Evolutionary conservation across 2,329 filamentous ascomycete genomes (phyloP).

Genomic region (Diaporthe citri): DNA sequence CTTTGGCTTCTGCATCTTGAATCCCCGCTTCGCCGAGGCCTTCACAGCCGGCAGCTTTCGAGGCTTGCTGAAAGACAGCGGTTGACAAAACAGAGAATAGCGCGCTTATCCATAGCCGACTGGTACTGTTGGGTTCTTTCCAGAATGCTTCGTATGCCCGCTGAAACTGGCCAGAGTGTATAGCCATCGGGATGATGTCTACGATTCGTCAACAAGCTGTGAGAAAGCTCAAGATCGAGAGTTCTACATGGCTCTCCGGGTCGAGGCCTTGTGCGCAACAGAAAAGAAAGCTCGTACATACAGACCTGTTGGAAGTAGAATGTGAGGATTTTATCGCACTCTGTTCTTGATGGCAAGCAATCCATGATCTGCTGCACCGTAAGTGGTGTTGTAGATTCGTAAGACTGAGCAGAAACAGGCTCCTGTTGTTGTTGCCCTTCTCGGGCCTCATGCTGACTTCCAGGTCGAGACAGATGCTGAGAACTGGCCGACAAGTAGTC

Average conservation of each 20-base stretch:
- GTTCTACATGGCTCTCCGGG: neutral
- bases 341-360: constrained; percentile 52
- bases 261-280: neutral
- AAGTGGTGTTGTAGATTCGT: constrained; percentile 47
- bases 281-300: neutral
- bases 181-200: constrained; percentile 51
- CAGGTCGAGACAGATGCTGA: constrained; percentile 2
- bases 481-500: constrained; percentile 24
- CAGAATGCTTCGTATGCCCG: constrained; percentile 63
- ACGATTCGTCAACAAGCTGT: neutral
- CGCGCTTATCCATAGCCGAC: constrained; percentile 64
- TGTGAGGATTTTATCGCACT: constrained; percentile 53
- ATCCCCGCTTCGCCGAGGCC: constrained; percentile 39
- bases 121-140: constrained; percentile 53
- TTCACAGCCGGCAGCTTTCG: constrained; percentile 47
- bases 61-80: constrained; percentile 53
- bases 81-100: constrained; percentile 61
- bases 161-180: constrained; percentile 60
- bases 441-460: neutral
- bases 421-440: neutral
- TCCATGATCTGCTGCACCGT: constrained; percentile 49
- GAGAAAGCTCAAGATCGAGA: no score
- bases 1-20: constrained; percentile 44
- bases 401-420: constrained; percentile 44
- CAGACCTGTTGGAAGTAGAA: constrained; percentile 56